phyloP scores from a whole-genome alignment of 2,329 filamentous ascomycete species.

The Colletotrichum orchidophilum region DNA sequence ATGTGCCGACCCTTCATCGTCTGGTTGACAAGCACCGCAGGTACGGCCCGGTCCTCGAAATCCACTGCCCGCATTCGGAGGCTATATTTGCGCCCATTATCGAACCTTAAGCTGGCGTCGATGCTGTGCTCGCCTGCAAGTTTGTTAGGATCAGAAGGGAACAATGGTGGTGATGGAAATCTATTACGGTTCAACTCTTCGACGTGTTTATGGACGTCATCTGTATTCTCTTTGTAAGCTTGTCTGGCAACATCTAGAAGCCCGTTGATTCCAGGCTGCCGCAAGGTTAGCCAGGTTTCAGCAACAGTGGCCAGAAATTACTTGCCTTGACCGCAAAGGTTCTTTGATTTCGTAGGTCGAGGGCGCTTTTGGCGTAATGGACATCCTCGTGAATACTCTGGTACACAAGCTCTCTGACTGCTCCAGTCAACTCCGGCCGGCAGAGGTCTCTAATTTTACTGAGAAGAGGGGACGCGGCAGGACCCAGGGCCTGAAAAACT shows the following conservation, averaged over 20 bases:
- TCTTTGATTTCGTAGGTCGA: constrained; percentile 89
- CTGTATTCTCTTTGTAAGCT: constrained; percentile 88
- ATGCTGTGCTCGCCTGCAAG: constrained; percentile 64
- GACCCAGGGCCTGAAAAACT: constrained; percentile 73
- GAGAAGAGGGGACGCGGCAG: constrained; percentile 72
- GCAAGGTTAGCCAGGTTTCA: not conserved
- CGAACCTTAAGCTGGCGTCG: constrained; percentile 75
- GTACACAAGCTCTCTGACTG: constrained; percentile 72
- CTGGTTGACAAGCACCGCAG: constrained; percentile 80
- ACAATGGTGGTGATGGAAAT: not conserved
- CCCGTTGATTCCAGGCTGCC: constrained; percentile 79
- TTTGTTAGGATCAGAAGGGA: not conserved
- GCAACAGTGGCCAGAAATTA: not conserved
- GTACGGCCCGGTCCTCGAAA: constrained; percentile 68
- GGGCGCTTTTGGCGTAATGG: constrained; percentile 77
- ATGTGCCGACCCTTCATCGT: constrained; percentile 77
- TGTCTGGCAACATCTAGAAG: constrained; percentile 89
- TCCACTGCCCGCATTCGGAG: constrained; percentile 72
- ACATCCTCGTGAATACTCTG: constrained; percentile 83
- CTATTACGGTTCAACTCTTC: constrained; percentile 70
- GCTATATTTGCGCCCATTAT: constrained; percentile 82
- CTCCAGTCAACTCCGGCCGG: constrained; percentile 66
- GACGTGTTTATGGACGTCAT: constrained; percentile 79
- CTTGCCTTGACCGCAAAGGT: constrained; percentile 85
- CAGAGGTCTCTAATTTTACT: constrained; percentile 76